Evolutionary conservation across 139 green algal species (phyloP).

Genomic region (Coccomyxa sp.): DNA sequence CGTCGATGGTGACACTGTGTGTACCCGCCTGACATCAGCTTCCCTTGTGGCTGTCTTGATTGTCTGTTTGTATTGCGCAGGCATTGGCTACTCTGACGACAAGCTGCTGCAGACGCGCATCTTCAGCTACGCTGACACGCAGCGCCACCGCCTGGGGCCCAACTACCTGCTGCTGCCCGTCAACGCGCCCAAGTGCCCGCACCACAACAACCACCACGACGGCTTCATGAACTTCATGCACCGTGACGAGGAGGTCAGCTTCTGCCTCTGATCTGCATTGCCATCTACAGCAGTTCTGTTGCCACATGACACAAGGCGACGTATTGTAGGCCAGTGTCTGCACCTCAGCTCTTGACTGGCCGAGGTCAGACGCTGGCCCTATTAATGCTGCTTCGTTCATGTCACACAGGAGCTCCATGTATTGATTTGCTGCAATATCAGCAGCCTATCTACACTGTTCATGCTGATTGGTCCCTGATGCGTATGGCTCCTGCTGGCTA

Average conservation of each 20-base stretch:
- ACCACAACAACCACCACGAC: constrained; percentile 98
- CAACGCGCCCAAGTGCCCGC: constrained; percentile 77
- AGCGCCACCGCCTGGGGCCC: constrained; percentile 88
- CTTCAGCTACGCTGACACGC: constrained; percentile 79
- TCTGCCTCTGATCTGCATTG: background rate
- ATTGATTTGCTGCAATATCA: no score
- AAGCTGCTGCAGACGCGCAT: constrained; percentile 94
- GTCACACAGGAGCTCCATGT: no score
- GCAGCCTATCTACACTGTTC: no score
- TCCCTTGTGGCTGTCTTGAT: no score
- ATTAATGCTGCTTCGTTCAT: no score
- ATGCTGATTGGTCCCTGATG: no score
- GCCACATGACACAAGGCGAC: no score
- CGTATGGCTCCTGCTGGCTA: background rate
- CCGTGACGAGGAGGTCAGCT: constrained; percentile 76
- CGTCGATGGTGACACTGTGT: no score
- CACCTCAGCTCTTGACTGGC: no score
- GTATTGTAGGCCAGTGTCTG: no score
- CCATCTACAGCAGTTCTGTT: background rate
- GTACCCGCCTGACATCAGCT: no score
- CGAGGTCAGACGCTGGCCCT: no score
- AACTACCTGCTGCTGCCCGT: constrained; percentile 94
- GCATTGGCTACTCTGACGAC: constrained; percentile 89
- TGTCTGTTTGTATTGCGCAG: constrained; percentile 22
- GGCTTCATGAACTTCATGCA: constrained; percentile 97